Percentiles rank a stretch among this genome's conserved stretches.
These are phyloP conservation scores for Pyrus betulifolia DNA, from an alignment of 306 rosid genomes.

Conservation along the genomic window DNA sequence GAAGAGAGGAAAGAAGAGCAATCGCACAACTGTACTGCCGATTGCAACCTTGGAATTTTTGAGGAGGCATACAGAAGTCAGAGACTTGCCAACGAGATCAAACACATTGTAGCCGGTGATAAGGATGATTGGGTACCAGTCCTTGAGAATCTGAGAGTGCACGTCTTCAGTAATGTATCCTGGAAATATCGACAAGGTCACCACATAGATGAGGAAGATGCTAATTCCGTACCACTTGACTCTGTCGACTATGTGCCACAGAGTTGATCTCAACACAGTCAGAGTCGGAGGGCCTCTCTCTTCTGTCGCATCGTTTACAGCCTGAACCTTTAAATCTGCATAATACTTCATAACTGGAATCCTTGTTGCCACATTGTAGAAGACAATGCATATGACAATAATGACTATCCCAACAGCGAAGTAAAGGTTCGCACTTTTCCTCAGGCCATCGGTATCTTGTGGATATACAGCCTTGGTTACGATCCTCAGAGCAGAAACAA, in stretches of 20 bases:
- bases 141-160: constrained; percentile 64
- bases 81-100: constrained; percentile 76
- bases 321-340: constrained; percentile 49
- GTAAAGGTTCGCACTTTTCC: constrained; percentile 73
- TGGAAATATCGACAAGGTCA: constrained; percentile 82
- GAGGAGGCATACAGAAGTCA: constrained; percentile 60
- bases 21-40: constrained; percentile 50
- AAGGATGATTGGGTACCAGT: constrained; percentile 76
- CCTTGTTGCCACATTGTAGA: constrained; percentile 55
- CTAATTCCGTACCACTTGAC: constrained; percentile 79
- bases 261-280: constrained; percentile 45
- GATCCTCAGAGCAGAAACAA: constrained; percentile 65
- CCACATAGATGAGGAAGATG: constrained; percentile 52
- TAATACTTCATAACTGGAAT: constrained; percentile 82
- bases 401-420: constrained; percentile 63
- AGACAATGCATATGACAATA: constrained; percentile 51
- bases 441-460: constrained; percentile 65
- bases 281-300: constrained; percentile 42
- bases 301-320: constrained; percentile 44
- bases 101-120: constrained; percentile 66
- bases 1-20: constrained; percentile 84
- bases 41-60: constrained; percentile 53
- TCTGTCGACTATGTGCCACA: constrained; percentile 54
- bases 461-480: constrained; percentile 70
- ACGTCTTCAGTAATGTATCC: constrained; percentile 94